Evolutionary conservation across 768 basidiomycete species (phyloP), one percentile per base, ranked within the genome.

Genomic region (Fibroporia radiculosa): DNA sequence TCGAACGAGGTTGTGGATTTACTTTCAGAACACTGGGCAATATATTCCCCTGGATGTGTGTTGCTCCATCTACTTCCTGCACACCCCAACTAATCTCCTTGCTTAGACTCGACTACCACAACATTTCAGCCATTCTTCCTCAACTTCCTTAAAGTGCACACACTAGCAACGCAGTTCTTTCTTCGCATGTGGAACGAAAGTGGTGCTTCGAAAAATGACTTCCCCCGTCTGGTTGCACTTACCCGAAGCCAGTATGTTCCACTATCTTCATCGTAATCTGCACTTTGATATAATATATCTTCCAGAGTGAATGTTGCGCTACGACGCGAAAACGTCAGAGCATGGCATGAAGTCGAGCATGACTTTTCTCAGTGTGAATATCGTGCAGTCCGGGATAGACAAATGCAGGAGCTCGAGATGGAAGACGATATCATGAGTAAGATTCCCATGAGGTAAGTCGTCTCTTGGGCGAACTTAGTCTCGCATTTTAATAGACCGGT

Each of bases 151-250:
- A 80, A 74, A 50, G 82, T 91, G 4, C 92, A 96, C 62, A 68
- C 74, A 8, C 66, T 92, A n/a, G 84, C 85, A 4, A 79, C 82
- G 3, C 77, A 77, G 36, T 93, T 93, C 68, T 93, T 93, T 65
- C 66, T 90, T n/a, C 77, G 88, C 26, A 91, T 95, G 80, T 95
- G 89, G 90, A 77, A 73, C 53, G 92, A 95, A 60, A 87, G 85
- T 55, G 82, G 83, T 11, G 85, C 92, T 1, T 79, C 83, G 3
- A 56, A 62, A 11, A 80, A 71, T 16, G 92, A 95, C 63, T 90
- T 92, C 51, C 70, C 74, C 27, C 80, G 93, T 8, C 80, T 95
- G 8, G 75, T 77, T 26, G 83, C 80, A 5, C 68, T 93, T 16
- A 82, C 84, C 27, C 78, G 79, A 42, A 90, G 87, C 73, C 92